Evolutionary conservation across 768 basidiomycete genomes (phyloP).

Genomic region (Cantharellus anzutake): DNA sequence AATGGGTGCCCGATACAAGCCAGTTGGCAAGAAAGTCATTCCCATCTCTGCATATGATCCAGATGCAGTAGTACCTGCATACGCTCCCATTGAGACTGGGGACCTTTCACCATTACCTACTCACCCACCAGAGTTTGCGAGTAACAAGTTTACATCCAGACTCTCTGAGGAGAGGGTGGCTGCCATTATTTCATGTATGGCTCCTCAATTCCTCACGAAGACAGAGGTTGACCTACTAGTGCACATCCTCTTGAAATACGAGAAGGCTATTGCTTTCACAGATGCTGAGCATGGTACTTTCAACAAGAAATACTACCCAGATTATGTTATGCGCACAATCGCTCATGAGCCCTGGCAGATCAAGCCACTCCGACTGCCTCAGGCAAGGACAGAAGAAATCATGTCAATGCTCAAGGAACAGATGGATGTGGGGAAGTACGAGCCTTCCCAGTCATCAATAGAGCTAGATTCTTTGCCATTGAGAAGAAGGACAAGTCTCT

Average conservation of each 20-base stretch:
- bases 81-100: too few species aligned
- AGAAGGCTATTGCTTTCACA: background rate
- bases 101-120: background rate
- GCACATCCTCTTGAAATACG: background rate
- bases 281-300: background rate
- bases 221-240: background rate
- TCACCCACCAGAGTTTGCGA: background rate
- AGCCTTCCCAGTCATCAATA: background rate
- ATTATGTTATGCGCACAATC: background rate
- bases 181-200: background rate
- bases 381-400: background rate
- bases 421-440: background rate
- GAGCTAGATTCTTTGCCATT: background rate
- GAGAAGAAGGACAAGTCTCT: background rate
- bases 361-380: background rate
- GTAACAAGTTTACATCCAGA: background rate
- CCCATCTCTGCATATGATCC: too few species aligned
- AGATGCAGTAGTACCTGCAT: too few species aligned
- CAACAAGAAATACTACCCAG: background rate
- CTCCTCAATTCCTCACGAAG: background rate
- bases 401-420: background rate
- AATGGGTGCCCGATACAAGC: too few species aligned
- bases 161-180: background rate
- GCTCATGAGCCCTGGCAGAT: background rate
- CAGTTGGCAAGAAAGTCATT: too few species aligned